Evolutionary conservation across 2,329 filamentous ascomycete genomes (phyloP).

Genomic region (Fusarium euwallaceae): DNA sequence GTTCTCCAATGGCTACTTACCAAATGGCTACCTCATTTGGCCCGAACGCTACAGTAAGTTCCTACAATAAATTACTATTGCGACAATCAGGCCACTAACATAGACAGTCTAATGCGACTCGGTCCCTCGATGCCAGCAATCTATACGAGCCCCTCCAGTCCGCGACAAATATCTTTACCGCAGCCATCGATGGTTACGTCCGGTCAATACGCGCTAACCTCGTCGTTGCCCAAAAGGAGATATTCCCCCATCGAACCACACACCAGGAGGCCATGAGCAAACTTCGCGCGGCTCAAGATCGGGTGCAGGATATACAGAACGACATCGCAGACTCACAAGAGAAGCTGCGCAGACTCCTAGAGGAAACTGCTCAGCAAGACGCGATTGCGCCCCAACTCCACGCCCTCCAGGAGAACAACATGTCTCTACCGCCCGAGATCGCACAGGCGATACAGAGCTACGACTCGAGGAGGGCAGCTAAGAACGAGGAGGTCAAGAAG

Average conservation of each 20-base stretch:
- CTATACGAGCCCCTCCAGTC: slow-evolving; percentile 43
- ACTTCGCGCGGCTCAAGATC: slow-evolving; percentile 36
- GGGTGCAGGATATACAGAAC: slow-evolving; percentile 38
- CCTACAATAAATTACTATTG: not conserved
- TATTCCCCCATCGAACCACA: slow-evolving; percentile 45
- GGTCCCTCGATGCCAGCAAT: slow-evolving; percentile 38
- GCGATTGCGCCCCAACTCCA: slow-evolving; percentile 45
- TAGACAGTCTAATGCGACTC: slow-evolving; percentile 32
- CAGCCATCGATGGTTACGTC: slow-evolving; percentile 42
- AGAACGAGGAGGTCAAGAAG: slow-evolving; percentile 45
- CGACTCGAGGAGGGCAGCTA: slow-evolving; percentile 42
- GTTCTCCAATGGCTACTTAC: slow-evolving; percentile 47
- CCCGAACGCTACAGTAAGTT: slow-evolving; percentile 35
- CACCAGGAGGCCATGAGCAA: slow-evolving; percentile 44
- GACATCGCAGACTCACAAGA: slow-evolving; percentile 38
- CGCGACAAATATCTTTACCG: slow-evolving; percentile 34
- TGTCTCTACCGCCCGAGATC: slow-evolving; percentile 45
- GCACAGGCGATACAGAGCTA: slow-evolving; percentile 46
- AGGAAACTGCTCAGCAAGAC: slow-evolving; percentile 44
- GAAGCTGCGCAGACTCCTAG: slow-evolving; percentile 35
- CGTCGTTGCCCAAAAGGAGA: slow-evolving; percentile 42
- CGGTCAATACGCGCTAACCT: slow-evolving; percentile 42
- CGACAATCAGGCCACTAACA: not conserved
- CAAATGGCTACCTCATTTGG: slow-evolving; percentile 45
- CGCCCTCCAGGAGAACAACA: slow-evolving; percentile 46